Evolutionary conservation across 2,329 filamentous ascomycete species (phyloP), one percentile per base, ranked within the genome.

Genomic region (Akanthomyces uredinophilus): DNA sequence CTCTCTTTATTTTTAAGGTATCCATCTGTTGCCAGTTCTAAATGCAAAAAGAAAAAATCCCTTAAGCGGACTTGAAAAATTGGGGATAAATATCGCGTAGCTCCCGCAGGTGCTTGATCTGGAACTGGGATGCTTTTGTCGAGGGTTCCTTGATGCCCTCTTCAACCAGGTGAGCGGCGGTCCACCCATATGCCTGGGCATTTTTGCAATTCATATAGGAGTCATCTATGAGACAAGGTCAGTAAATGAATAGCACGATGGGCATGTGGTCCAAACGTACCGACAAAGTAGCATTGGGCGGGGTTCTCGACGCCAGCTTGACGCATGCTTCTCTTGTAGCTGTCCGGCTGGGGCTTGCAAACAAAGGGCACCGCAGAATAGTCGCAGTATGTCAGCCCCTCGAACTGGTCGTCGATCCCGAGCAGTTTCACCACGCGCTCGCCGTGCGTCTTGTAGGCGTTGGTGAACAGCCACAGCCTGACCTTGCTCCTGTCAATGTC

Each of bases 321-420:
- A 52, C 75, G 79, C 90, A 98, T 96, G 6, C 91, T 95, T 77
- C 95, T 96, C 43, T 83, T 83, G 72, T 87, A 99, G 89, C 96
- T 95, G 57, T 87, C 86, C 58, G 81, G 81, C 62, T 90, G 83
- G 3, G 95, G 95, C 74, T 99, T 99, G 79, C 95, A 97, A 52
- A 96, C 76, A 65, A 99, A 81, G 6, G 85, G 88, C 47, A 85
- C 78, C 18, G 83, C 77, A 13, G 79, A 82, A 75, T 99, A 99
- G 75, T 99, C 91, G 72, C 96, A 99, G 74, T 87, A 99, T 0
- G 95, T 99, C 64, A 98, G 86, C 8, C 95, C 95, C 65, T 98
- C 94, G 71, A 99, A 99, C 29, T 94, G 78, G 72, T 96, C 91
- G 1, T 96, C 92, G 27, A 99, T 80, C 2, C 84, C 87, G 2